A percentile compares a stretch with the other conserved stretches of the same genome.
These are phyloP conservation scores for Saccharomycopsis microspora DNA, from an alignment of 805 yeast species.

Conservation along the genomic window DNA sequence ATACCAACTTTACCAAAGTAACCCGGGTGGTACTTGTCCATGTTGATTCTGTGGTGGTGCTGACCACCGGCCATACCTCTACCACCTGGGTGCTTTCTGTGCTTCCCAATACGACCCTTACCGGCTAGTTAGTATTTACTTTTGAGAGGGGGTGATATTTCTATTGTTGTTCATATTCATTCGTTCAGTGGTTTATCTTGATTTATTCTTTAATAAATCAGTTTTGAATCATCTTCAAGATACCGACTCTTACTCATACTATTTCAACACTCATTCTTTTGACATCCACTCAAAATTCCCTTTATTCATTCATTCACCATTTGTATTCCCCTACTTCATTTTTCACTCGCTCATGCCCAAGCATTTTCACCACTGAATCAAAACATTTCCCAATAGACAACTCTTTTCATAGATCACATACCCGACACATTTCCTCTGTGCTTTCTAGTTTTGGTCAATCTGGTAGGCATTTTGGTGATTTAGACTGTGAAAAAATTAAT, in stretches of 20 bases:
- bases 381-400: not conserved
- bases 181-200: no score
- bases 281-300: not conserved
- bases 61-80: slow-evolving; percentile 99
- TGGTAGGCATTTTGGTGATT: slow-evolving; percentile 76
- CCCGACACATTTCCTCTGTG: slow-evolving; percentile 99
- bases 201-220: no score
- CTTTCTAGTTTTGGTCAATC: slow-evolving; percentile 99
- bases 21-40: slow-evolving; percentile 99
- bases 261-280: not conserved
- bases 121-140: slow-evolving; percentile 62
- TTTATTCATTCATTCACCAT: not conserved
- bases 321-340: no score
- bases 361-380: no score
- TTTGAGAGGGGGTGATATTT: not conserved
- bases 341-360: no score
- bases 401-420: slow-evolving; percentile 36
- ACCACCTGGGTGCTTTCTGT: slow-evolving; percentile 99
- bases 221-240: no score
- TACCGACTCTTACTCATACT: no score
- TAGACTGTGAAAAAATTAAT: no score
- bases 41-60: slow-evolving; percentile 99
- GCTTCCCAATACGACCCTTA: slow-evolving; percentile 99
- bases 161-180: not conserved
- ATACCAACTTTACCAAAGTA: slow-evolving; percentile 99